phyloP scores from a whole-genome alignment of 2,329 filamentous ascomycete genomes.

The Furcasterigmium furcatum region DNA sequence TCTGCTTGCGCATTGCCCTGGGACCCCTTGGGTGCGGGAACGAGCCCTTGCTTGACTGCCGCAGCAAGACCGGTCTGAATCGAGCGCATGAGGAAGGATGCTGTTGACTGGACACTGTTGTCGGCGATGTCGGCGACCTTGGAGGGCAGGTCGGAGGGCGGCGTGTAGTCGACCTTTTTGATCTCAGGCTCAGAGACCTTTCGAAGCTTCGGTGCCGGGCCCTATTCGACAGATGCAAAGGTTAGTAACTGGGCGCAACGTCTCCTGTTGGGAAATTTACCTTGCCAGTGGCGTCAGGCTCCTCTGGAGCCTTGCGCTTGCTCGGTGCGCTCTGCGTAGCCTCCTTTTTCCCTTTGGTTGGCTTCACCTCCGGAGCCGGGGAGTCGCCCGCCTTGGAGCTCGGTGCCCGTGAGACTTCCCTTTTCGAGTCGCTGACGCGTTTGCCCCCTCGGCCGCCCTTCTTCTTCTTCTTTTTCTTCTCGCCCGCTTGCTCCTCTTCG shows the following conservation, averaged over 20 bases:
- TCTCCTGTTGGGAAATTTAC: conserved; percentile 25
- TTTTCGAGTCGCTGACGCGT: conserved; percentile 61
- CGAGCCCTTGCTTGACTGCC: conserved; percentile 63
- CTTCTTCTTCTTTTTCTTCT: conserved; percentile 49
- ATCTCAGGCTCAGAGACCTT: conserved; percentile 51
- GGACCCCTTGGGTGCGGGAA: conserved; percentile 60
- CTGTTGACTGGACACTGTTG: conserved; percentile 59
- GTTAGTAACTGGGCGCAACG: too few relatives aligned
- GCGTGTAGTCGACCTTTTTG: conserved; percentile 36
- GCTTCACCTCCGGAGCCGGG: conserved; percentile 35
- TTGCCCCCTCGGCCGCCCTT: conserved; percentile 61
- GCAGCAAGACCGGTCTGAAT: conserved; percentile 63
- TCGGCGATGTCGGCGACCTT: conserved; percentile 56
- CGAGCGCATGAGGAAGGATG: conserved; percentile 67
- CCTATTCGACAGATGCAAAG: too few relatives aligned
- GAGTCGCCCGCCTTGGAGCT: conserved; percentile 31
- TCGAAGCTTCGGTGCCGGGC: conserved; percentile 43
- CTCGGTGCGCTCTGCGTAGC: conserved; percentile 34
- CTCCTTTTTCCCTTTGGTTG: conserved; percentile 46
- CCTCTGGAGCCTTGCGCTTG: conserved; percentile 58
- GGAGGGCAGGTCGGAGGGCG: conserved; percentile 48
- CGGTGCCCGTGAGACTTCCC: conserved; percentile 22
- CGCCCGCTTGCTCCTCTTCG: conserved; percentile 58
- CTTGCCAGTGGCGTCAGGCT: conserved; percentile 49
- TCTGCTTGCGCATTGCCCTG: conserved; percentile 64